Base-by-base conservation (phyloP, 352 stramenopile genomes). In the Phytophthora sp. region DNA sequence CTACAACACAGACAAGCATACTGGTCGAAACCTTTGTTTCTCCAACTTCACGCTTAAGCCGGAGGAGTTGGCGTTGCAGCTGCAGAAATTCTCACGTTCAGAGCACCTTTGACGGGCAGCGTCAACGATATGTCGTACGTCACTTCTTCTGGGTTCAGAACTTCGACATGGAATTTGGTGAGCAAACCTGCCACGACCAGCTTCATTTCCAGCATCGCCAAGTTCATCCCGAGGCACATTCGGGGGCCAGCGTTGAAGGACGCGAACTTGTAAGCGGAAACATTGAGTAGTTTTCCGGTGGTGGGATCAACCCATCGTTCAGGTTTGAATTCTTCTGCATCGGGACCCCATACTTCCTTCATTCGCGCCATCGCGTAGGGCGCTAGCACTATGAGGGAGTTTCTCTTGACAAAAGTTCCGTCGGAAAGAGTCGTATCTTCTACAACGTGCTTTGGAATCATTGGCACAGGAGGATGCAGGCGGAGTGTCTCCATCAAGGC, bases 131-230 rank as follows among this genome's bases (percentile, higher is more conserved):
- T 41, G 15, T 74, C 76, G 63, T 83, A 88, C 48, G 65, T 84
- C 39, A 86, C 48, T 0, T 57, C 17, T 32, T 86, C 54, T 0
- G 55, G 53, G 3, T 72, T 57, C 23, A 70, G 24, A 5, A 82
- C 50, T 9, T 69, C 31, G 20, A 94, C 15, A 12, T 78, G 45
- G 45, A 91, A 91, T 35, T 72, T 76, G 39, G 56, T 58, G 10
- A 96, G 45, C 13, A 95, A 39, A 4, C 62, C 65, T 2, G 66
- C 48, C 11, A 84, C 54, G 12, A 89, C 50, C 30, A 92, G 56
- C 62, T 94, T 92, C 65, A 92, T 88, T 66, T 95, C 77, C 6
- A 93, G 56, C 60, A 92, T 74, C 20, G 87, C 87, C 2, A 95
- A 53, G 20, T 70, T 73, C 58, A 73, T 79, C 23, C 87, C 87